Evolutionary conservation across 1,139 yeast genomes (phyloP), one percentile per base, ranked within the genome.

Genomic region (Yamadazyma taylorii): DNA sequence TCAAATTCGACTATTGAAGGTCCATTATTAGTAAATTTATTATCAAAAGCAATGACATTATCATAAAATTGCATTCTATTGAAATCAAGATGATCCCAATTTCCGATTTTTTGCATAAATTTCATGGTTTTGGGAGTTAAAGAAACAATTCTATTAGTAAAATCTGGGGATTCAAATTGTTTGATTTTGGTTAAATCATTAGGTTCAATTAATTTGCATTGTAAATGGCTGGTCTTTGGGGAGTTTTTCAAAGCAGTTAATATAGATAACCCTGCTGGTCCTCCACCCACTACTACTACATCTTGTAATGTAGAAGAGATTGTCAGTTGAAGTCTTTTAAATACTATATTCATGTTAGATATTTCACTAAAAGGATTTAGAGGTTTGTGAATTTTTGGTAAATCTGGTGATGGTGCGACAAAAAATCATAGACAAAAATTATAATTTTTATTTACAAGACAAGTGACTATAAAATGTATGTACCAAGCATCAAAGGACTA

Each of bases 201-300:
- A 2, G 85, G 90, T 60, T 92, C 98, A 12, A 92, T 70, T 37
- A 92, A 65, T 0, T 83, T 77, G 34, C 94, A 77, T 36, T 73
- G 70, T 33, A 88, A 69, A 38, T 78, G 70, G 19, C 64, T 66
- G 4, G 95, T 77, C 26, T 69, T 60, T 8, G 83, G 79, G 2
- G 90, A 81, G 49, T 75, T 73, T 56, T 85, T 71, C 73, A 56
- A 83, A 0, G 95, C 95, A 0, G 96, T 75, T 2, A 94, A 81
- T 27, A 92, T 66, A 1, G 97, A 83, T 38, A 92, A 66, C 0
- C 99, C 99, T 0, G 98, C 97, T 1, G 97, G 96, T 0, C 99
- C 99, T 5, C 96, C 98, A 17, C 99, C 99, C 33, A 94, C 85
- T 40, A 92, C 85, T 10, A 87, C 82, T 17, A 94, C 79, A 58